Evolutionary conservation across 73 alveolate genomes (phyloP).

Genomic region (Effrenium voratum): DNA sequence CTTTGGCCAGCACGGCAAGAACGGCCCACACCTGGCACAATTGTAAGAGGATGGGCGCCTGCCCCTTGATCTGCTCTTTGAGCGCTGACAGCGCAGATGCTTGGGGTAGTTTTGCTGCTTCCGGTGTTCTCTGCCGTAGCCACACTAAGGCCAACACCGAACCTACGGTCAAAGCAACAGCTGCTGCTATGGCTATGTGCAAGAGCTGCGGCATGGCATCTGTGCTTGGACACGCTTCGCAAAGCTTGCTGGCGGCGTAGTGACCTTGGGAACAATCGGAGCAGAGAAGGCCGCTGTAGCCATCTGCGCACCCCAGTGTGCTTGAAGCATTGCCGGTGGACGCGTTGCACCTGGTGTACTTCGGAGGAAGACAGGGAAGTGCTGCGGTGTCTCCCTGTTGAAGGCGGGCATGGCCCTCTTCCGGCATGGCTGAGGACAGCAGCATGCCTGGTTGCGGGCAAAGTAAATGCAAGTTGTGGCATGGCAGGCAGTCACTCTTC

Average conservation of each 20-base stretch:
- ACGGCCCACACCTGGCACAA: constrained; percentile 30
- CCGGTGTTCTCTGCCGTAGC: neutral
- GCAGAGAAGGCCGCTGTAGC: constrained; percentile 16
- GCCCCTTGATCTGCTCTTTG: neutral
- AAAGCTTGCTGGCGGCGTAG: neutral
- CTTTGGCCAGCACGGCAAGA: neutral
- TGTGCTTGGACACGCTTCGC: neutral
- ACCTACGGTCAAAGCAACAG: neutral
- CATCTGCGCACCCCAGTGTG: neutral
- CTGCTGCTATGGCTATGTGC: neutral
- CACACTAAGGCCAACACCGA: neutral
- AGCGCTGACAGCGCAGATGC: too few species aligned
- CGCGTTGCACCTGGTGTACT: neutral
- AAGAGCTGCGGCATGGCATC: too few species aligned
- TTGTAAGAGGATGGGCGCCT: constrained; percentile 17
- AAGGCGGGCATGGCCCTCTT: neutral
- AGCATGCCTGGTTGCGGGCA: neutral
- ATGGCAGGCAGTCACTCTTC: neutral
- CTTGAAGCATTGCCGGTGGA: neutral
- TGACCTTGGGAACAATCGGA: neutral
- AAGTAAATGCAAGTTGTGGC: neutral
- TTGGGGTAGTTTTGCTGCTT: neutral
- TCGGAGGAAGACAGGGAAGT: neutral
- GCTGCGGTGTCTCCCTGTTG: neutral
- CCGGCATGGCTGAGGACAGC: neutral